Evolutionary conservation across 139 green algal genomes (phyloP).

Genomic region (Tetradesmus obliquus): DNA sequence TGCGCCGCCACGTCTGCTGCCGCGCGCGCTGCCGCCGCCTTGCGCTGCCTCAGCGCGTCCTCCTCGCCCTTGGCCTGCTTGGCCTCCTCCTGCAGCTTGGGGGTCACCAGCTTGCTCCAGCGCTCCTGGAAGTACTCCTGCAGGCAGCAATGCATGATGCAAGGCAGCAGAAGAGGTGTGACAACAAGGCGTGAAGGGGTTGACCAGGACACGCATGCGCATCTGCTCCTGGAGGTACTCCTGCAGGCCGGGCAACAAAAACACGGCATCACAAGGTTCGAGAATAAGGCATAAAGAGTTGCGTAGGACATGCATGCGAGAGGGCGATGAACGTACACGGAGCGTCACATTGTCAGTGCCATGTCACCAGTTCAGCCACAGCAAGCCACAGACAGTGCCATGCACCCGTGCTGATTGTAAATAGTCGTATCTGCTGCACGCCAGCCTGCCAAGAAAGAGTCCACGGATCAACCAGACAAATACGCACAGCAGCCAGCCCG

Average conservation of each 20-base stretch:
- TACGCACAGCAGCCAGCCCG: too few species aligned
- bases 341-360: too few species aligned
- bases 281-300: too few species aligned
- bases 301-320: too few species aligned
- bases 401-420: too few species aligned
- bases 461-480: too few species aligned
- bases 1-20: conserved; percentile 19
- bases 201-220: not conserved
- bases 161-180: not conserved
- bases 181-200: too few species aligned
- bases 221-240: not conserved
- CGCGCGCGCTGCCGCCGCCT: conserved; percentile 24
- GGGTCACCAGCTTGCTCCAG: not conserved
- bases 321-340: too few species aligned
- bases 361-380: too few species aligned
- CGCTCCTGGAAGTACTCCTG: conserved; percentile 50
- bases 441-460: too few species aligned
- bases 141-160: not conserved
- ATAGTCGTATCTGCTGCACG: too few species aligned
- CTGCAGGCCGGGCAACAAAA: not conserved
- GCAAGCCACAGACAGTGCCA: too few species aligned
- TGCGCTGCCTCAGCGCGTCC: conserved; percentile 5
- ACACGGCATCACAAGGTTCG: not conserved
- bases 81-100: conserved; percentile 29
- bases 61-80: conserved; percentile 12